A percentile compares a stretch with the other conserved stretches of the same genome.
phyloP scores from a whole-genome alignment of 768 basidiomycete genomes.

The Cystofilobasidium bisporidii region DNA sequence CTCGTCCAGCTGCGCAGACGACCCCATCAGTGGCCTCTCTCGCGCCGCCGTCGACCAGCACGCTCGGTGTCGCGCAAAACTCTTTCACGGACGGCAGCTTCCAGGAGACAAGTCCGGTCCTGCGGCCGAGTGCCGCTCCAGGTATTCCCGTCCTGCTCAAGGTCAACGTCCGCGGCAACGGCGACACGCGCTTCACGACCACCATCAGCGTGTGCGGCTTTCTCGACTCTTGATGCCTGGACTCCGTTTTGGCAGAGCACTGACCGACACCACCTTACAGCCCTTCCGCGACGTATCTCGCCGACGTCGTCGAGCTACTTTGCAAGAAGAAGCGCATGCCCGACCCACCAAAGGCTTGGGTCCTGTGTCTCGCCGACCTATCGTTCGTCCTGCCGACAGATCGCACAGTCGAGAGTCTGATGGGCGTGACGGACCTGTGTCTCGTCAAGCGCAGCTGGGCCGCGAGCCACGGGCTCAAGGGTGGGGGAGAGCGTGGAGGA shows the following conservation, averaged over 20 bases:
- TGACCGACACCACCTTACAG: background rate
- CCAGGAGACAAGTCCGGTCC: background rate
- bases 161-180: conserved; percentile 67
- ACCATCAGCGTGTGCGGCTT: conserved; percentile 79
- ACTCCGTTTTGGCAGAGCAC: no score
- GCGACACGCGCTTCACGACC: conserved; percentile 73
- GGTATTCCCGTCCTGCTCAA: conserved; percentile 48
- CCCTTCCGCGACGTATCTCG: conserved; percentile 54
- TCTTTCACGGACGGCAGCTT: conserved; percentile 3
- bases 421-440: conserved; percentile 72
- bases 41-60: conserved; percentile 1
- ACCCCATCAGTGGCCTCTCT: background rate
- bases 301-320: conserved; percentile 80
- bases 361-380: conserved; percentile 39
- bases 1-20: conserved; percentile 6
- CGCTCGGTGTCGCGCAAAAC: background rate
- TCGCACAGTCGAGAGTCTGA: conserved; percentile 88
- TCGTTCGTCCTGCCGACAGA: conserved; percentile 71
- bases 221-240: background rate
- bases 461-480: conserved; percentile 50
- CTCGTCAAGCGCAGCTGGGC: conserved; percentile 71
- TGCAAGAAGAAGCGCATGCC: conserved; percentile 42
- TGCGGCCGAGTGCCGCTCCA: conserved; percentile 6
- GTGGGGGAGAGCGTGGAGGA: conserved; percentile 55
- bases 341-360: conserved; percentile 55